These are phyloP conservation scores for Colletotrichum camelliae DNA, from an alignment of 2,329 filamentous ascomycete genomes.

Conservation along the genomic window DNA sequence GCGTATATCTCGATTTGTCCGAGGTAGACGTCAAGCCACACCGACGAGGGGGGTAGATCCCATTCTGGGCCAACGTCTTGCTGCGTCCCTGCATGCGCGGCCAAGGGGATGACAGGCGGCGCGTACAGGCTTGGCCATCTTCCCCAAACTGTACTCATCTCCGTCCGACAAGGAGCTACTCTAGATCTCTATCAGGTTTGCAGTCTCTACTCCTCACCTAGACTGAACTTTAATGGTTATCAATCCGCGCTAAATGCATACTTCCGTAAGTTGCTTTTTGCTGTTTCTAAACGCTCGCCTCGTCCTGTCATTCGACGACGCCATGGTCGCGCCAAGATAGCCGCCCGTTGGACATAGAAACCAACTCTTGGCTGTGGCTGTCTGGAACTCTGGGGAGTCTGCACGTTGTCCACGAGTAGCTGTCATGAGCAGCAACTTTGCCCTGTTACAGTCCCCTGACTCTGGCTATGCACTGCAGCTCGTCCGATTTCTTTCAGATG, in stretches of 20 bases:
- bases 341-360: not conserved
- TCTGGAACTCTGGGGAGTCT: not conserved
- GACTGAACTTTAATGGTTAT: not conserved
- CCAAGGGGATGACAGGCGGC: not conserved
- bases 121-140: not conserved
- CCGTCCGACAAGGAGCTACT: not conserved
- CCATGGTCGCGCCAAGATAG: conserved; percentile 1
- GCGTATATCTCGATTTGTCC: not conserved
- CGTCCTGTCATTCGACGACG: not conserved
- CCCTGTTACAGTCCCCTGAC: not conserved
- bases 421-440: not conserved
- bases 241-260: not conserved
- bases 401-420: not conserved
- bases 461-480: not conserved
- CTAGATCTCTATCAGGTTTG: not conserved
- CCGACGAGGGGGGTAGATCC: not conserved
- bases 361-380: not conserved
- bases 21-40: not conserved
- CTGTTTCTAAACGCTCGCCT: not conserved
- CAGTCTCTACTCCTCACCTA: not conserved
- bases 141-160: conserved; percentile 10
- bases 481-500: not conserved
- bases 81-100: not conserved
- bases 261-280: not conserved
- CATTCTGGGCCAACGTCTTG: not conserved